Evolutionary conservation across 2,329 filamentous ascomycete species (phyloP), one percentile per base, ranked within the genome.

Genomic region (Fusarium sp.): DNA sequence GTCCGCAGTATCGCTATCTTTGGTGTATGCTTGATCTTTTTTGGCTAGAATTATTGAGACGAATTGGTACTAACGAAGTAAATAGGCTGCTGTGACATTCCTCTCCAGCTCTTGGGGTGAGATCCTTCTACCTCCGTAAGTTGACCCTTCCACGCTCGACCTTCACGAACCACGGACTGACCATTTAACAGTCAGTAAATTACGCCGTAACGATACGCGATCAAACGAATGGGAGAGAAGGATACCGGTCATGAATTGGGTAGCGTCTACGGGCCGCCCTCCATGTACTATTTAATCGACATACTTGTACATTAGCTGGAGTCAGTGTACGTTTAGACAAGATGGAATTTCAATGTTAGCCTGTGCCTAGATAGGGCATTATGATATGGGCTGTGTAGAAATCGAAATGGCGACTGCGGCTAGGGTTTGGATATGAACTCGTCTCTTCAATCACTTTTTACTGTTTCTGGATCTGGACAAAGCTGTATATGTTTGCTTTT

Each of bases 1-100:
- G 89, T 92, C 62, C 85, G 87, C 73, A 91, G 89, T 75, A 80
- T 92, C 70, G 83, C 87, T 67, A 78, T 91, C 72, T 92, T 92
- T 75, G 89, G 89, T 56, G 89, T 92, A 84, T 76, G 89, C 82
- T 44, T 26, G 40, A 43, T 22, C 19, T 19, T 10, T 2, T 4
- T 17, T 15, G 8, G 35, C 8, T 10, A 37, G 10, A 30, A 11
- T 11, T 33, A 2, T 17, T 6, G 9, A 15, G 10, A 13, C 3
- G 26, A 19, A 24, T 9, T n/a, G 14, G 45, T 49, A 24, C 63
- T 74, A 35, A 71, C 15, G 1, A 13, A n/a, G 5, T 6, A 26
- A 60, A 59, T 17, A 91, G 89, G 86, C 82, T 70, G 89, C 88
- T 43, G 85, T 92, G 54, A 85, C 88, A 37, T 89, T 92, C 78